phyloP scores from a whole-genome alignment of 202 grass and related monocot species.

The Setaria viridis region DNA sequence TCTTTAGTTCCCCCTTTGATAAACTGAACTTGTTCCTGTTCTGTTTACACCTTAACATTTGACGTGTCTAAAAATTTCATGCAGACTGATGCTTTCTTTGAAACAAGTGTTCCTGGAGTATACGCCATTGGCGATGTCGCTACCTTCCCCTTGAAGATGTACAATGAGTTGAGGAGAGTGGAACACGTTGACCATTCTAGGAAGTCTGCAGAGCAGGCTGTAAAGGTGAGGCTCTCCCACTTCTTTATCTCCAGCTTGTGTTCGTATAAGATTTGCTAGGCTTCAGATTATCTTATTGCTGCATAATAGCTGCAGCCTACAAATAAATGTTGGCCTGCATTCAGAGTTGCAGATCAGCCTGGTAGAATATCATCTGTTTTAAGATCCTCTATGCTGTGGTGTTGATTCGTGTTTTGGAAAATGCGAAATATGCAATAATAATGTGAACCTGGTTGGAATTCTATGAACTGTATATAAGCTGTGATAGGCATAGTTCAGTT shows the following conservation, averaged over 20 bases:
- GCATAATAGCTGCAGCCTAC: background rate
- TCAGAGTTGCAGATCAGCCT: background rate
- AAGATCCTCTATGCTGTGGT: background rate
- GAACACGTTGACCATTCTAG: conserved; percentile 94
- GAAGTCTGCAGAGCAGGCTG: conserved; percentile 93
- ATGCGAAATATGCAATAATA: background rate
- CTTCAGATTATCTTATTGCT: background rate
- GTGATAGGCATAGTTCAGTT: background rate
- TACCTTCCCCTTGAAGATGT: conserved; percentile 95
- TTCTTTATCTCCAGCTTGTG: background rate
- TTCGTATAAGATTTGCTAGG: background rate
- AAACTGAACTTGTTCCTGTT: background rate
- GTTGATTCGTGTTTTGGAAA: conserved; percentile 5
- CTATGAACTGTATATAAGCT: background rate
- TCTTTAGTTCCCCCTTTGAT: background rate
- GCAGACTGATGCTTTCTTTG: conserved; percentile 88
- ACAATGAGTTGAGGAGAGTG: conserved; percentile 78
- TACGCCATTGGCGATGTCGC: conserved; percentile 93
- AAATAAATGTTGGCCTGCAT: background rate
- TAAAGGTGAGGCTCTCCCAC: conserved; percentile 56
- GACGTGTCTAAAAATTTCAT: conserved; percentile 21
- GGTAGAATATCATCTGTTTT: background rate
- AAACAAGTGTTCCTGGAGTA: conserved; percentile 84
- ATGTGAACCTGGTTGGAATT: background rate
- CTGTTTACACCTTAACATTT: background rate